Base-by-base conservation (phyloP, 805 yeast species). In the Cyberlindnera meyerae region DNA sequence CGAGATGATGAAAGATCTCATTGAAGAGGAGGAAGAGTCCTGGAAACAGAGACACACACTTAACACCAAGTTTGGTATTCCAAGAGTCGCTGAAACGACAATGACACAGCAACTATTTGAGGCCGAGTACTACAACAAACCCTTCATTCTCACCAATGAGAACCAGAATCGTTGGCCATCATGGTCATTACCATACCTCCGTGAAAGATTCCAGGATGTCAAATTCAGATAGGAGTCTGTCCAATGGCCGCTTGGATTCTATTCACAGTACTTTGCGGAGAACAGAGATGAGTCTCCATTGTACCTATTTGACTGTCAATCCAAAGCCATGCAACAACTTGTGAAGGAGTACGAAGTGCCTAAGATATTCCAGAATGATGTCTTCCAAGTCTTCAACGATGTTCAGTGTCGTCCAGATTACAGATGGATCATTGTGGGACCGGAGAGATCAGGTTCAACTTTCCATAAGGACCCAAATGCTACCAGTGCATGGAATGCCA, bases 401-500 rank as follows among this genome's bases (percentile, higher is more conserved):
- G 42, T 46, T 1, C 21, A 33, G 6, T 79, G 83, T 48, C 66
- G 96, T 33, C 97, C 97, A 1, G 96, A 88, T 58, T 82, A 83
- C 56, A 73, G 90, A n/a, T 88, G 97, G 97, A 63, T 88, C 16
- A 89, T 89, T 31, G 71, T 83, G 7, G 97, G 97, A 0, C 88
- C 95, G 2, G 66, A 63, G 15, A 61, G 94, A 33, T 77, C 87
- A 7, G 97, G 96, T 0, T 84, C 95, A 1, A 82, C 94, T 0
- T 88, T 87, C 58, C 97, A 88, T 58, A 88, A 89, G 51, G 97
- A 88, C 53, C 97, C 97, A 7, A 88, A 88, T 55, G 74, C 76
- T 30, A 89, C 96, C 0, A 76, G 82, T 34, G 96, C 96, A 0
- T 88, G 96, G 96, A 88, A 88, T 56, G 74, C 89, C 0, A 77